Evolutionary conservation across 164 flowering plant genomes (phyloP).

Genomic region (Kalanchoe fedtschenkoi): DNA sequence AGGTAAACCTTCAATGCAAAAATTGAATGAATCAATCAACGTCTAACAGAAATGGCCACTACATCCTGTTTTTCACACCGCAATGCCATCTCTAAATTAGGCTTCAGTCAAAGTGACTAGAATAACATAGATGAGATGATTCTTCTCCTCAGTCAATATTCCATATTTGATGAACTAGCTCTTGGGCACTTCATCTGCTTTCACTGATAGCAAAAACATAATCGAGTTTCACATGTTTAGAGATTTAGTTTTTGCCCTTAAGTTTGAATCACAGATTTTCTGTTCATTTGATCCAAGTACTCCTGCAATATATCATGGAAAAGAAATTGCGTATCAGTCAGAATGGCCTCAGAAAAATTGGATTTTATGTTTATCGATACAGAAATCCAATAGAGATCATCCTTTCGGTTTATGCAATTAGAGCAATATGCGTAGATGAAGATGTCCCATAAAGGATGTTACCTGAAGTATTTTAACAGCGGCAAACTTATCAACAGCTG

Average conservation of each 20-base stretch:
- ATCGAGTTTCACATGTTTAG: too few species aligned
- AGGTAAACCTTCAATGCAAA: too few species aligned
- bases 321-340: not conserved
- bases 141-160: too few species aligned
- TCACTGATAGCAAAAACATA: too few species aligned
- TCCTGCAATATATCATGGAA: not conserved
- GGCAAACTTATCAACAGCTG: constrained; percentile 75
- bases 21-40: too few species aligned
- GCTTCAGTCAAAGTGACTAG: too few species aligned
- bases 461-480: constrained; percentile 96
- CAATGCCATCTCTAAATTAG: too few species aligned
- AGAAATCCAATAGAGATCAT: not conserved
- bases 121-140: too few species aligned
- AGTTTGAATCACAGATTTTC: not conserved
- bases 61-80: too few species aligned
- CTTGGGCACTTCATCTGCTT: too few species aligned
- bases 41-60: too few species aligned
- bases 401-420: not conserved
- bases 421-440: not conserved
- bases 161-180: too few species aligned
- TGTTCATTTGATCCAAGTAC: constrained; percentile 2
- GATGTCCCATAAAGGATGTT: not conserved
- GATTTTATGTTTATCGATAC: not conserved
- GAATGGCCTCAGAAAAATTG: not conserved
- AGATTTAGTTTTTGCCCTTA: not conserved